Conservation (phyloP, 106 monocot genomes). For the Triglochin maritima region DNA sequence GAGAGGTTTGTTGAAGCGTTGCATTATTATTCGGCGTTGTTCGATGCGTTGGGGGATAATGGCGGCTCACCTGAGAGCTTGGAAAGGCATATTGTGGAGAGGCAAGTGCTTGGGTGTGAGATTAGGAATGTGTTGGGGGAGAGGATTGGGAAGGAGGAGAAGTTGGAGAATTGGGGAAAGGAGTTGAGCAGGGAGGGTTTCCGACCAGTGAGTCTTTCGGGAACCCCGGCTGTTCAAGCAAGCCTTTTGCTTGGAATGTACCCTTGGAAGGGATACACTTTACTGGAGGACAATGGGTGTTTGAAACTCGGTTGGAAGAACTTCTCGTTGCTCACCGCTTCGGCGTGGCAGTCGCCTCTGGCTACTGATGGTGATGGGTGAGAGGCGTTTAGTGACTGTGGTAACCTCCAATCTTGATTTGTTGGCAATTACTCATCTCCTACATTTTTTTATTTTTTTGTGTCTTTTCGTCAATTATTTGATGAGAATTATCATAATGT, state of each 20-base stretch:
- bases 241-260: constrained; percentile 66
- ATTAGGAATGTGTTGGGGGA: constrained; percentile 68
- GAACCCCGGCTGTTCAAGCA: constrained; percentile 68
- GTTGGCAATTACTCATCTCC: too few relatives aligned
- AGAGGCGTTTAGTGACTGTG: too few relatives aligned
- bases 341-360: constrained; percentile 41
- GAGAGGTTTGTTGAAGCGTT: constrained; percentile 32
- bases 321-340: constrained; percentile 67
- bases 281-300: constrained; percentile 67
- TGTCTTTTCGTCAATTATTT: too few relatives aligned
- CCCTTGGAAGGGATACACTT: constrained; percentile 68
- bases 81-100: constrained; percentile 64
- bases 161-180: constrained; percentile 63
- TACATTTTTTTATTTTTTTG: too few relatives aligned
- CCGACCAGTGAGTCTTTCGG: constrained; percentile 45
- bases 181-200: constrained; percentile 51
- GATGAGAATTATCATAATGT: too few relatives aligned
- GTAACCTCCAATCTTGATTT: too few relatives aligned
- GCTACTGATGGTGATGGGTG: background rate
- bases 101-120: constrained; percentile 66
- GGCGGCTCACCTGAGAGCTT: constrained; percentile 7
- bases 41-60: constrained; percentile 43
- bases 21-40: constrained; percentile 37
- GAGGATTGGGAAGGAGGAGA: constrained; percentile 48
- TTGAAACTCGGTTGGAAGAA: constrained; percentile 89